Evolutionary conservation across 257 asterid species (phyloP), one percentile per base, ranked within the genome.

Genomic region (Solanum tarijense): DNA sequence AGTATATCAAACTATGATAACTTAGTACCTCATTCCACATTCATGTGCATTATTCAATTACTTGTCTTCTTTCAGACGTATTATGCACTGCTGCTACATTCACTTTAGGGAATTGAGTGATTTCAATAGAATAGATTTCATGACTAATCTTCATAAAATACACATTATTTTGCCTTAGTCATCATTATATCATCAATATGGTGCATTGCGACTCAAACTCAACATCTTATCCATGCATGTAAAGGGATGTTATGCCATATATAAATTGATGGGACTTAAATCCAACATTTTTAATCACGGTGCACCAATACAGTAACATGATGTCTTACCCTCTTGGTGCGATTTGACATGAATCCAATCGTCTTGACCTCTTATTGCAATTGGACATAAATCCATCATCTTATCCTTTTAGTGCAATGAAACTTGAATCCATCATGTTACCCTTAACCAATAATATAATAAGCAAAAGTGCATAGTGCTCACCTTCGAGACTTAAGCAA

Each of bases 31-130:
- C 1, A 18, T 52, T 52, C 9, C 23, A 52, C 9, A 16, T 52
- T 52, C 4, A 52, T 52, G 23, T 52, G 62, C 23, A 52, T 52
- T 52, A 16, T 52, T 52, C 9, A 52, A 2, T 52, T 0, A 52
- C 23, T 52, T 52, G 7, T 52, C 23, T 52, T 52, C 23, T 52
- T 52, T 52, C 1, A 52, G 23, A 14, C 9, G 0, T 0, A 52
- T 52, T 52, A 6, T 52, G 62, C 23, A 52, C 9, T 52, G 23
- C 3, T 0, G 0, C 4, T 0, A 52, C 55, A 16, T 6, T 52
- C 62, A 52, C 62, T 52, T 52, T 16, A 52, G 62, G 62, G 23
- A 46, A 13, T 13, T 4, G 7, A 46, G 6, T 18, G 16, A 43
- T 12, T 43, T 4, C 18, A 43, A 43, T 43, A 12, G 20, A 52